Percentiles rank a stretch among this genome's conserved stretches.
phyloP scores from a whole-genome alignment of 768 basidiomycete genomes.

The Phlebiopsis gigantea region DNA sequence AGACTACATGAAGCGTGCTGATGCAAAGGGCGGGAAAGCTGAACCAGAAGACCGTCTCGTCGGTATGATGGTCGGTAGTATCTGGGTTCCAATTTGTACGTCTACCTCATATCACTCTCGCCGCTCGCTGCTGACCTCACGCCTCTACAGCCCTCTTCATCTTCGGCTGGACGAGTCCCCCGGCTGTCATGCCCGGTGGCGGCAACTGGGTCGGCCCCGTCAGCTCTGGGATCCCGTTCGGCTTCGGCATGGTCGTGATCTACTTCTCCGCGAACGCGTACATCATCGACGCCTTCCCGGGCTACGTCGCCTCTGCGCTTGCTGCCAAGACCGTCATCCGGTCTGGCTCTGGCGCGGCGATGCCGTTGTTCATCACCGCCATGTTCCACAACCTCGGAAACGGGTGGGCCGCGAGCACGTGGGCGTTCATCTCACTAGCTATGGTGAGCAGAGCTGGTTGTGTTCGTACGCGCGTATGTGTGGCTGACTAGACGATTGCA shows the following conservation, averaged over 20 bases:
- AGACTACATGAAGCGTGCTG: constrained; percentile 27
- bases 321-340: constrained; percentile 35
- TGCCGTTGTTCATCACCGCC: constrained; percentile 32
- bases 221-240: constrained; percentile 32
- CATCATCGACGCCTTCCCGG: constrained; percentile 35
- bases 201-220: constrained; percentile 34
- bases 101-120: not conserved
- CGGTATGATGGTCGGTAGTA: constrained; percentile 34
- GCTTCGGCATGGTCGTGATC: constrained; percentile 33
- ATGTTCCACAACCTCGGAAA: constrained; percentile 37
- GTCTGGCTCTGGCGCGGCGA: constrained; percentile 31
- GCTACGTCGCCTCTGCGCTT: constrained; percentile 34
- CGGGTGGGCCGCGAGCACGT: constrained; percentile 32
- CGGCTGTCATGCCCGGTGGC: constrained; percentile 28
- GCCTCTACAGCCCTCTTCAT: constrained; percentile 30
- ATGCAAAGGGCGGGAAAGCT: constrained; percentile 31
- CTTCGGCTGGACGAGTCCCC: constrained; percentile 39
- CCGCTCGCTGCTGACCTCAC: not conserved
- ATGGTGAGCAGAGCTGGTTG: constrained; percentile 21
- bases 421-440: constrained; percentile 31
- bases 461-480: not conserved
- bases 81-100: constrained; percentile 28
- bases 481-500: not conserved
- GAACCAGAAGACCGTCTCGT: constrained; percentile 38
- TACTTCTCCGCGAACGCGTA: constrained; percentile 35